phyloP scores from a whole-genome alignment of 1,284 basidiomycete species.

The Mixia osmundae region DNA sequence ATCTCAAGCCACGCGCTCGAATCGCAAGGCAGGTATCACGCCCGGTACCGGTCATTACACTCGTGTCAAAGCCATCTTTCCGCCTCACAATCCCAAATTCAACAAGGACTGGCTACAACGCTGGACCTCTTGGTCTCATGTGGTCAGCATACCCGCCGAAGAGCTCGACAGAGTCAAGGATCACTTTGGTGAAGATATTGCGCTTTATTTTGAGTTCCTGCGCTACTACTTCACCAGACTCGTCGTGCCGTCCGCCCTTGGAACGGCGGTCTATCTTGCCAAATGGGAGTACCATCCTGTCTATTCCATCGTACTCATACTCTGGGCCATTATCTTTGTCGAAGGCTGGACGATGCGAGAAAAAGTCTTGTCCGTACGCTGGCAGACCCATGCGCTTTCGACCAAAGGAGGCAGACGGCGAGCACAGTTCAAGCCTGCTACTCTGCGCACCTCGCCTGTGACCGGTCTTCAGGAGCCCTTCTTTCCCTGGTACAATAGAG shows the following conservation, averaged over 20 bases:
- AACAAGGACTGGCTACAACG: conserved; percentile 45
- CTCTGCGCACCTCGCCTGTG: conserved; percentile 21
- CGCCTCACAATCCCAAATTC: conserved; percentile 56
- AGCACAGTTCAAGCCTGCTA: conserved; percentile 32
- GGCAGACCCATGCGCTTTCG: conserved; percentile 51
- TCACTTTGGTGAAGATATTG: conserved; percentile 60
- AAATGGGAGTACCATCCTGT: conserved; percentile 36
- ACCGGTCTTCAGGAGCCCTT: conserved; percentile 3
- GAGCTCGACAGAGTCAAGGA: conserved; percentile 37
- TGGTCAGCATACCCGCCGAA: conserved; percentile 26
- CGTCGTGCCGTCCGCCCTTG: conserved; percentile 19
- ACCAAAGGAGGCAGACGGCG: conserved; percentile 37
- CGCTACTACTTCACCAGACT: conserved; percentile 37
- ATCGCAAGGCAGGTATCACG: conserved; percentile 49
- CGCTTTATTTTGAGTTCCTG: conserved; percentile 79
- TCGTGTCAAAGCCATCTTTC: conserved; percentile 50
- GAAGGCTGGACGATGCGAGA: conserved; percentile 74
- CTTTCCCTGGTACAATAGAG: conserved; percentile 27
- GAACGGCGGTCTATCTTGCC: conserved; percentile 31
- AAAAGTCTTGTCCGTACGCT: conserved; percentile 48
- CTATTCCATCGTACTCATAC: conserved; percentile 47
- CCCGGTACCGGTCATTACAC: conserved; percentile 40
- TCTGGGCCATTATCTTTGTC: conserved; percentile 66
- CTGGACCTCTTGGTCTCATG: conserved; percentile 28
- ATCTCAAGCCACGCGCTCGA: conserved; percentile 42